Evolutionary conservation across 805 yeast species (phyloP), one percentile per base, ranked within the genome.

Genomic region (Saccharomycopsis sp.): DNA sequence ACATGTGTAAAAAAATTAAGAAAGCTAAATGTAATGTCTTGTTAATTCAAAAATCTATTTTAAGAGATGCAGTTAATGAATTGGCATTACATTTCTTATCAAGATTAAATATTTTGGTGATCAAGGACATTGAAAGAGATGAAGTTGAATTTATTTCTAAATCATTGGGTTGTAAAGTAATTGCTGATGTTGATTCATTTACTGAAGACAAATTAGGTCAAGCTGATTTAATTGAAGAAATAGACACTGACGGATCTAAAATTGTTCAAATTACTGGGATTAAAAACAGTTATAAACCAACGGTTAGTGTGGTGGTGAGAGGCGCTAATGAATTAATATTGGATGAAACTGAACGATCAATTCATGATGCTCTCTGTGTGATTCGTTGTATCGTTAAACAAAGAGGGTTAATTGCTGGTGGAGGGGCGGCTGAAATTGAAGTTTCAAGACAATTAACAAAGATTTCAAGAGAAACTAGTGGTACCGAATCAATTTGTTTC

Each of bases 391-490:
- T 85, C 40, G 93, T 85, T 34, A 83, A 84, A 59, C 83, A 83
- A 59, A 80, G 71, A 56, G 90, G 89, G 1, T 69, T 85, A 59
- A 88, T 93, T 66, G 96, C 97, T 11, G 99, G 99, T 56, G 99
- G 98, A 52, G 98, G 97, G 57, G 97, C 98, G 4, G 95, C 97
- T 38, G 97, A 88, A 66, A 79, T 88, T 53, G 96, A 89, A 68
- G 81, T 86, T 5, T 78, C 96, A 8, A 77, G 90, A 52, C 75
- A 75, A 11, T 66, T 88, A 53, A 68, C 75, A 54, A 79, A 77
- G 54, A 95, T 87, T 62, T 73, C 94, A 24, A 72, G 79, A 52
- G 67, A 75, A 43, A 70, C 83, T 53, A 75, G 85, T 16, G 97
- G 97, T 41, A 85, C 86, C 8, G 95, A 88, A 63, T 89, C 90